These are phyloP conservation scores for Capronia coronata DNA, from an alignment of 2,329 filamentous ascomycete genomes.

Conservation along the genomic window DNA sequence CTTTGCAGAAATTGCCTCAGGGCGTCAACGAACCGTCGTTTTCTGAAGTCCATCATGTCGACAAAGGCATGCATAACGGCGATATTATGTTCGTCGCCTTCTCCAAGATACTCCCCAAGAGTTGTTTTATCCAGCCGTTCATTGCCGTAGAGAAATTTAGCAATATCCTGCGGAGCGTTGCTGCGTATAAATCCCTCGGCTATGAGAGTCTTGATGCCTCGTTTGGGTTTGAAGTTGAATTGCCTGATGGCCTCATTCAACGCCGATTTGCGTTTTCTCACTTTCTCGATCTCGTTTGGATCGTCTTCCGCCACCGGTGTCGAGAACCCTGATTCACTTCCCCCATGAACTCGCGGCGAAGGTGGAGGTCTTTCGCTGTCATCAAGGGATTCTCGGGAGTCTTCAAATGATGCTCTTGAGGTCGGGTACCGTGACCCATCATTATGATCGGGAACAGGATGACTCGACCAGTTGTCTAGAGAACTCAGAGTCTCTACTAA, in stretches of 20 bases:
- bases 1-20: slow-evolving; percentile 86
- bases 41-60: slow-evolving; percentile 86
- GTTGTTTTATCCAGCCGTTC: slow-evolving; percentile 84
- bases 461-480: slow-evolving; percentile 85
- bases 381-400: slow-evolving; percentile 70
- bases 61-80: slow-evolving; percentile 99
- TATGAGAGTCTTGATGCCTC: slow-evolving; percentile 76
- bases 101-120: slow-evolving; percentile 88
- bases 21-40: slow-evolving; percentile 86
- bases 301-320: slow-evolving; percentile 78
- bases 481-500: slow-evolving; percentile 84
- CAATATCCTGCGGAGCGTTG: slow-evolving; percentile 72
- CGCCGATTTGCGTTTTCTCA: slow-evolving; percentile 89
- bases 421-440: slow-evolving; percentile 35
- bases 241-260: slow-evolving; percentile 79
- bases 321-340: slow-evolving; percentile 53
- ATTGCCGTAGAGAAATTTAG: slow-evolving; percentile 70
- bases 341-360: slow-evolving; percentile 56
- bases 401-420: slow-evolving; percentile 50
- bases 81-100: slow-evolving; percentile 87
- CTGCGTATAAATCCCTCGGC: slow-evolving; percentile 82
- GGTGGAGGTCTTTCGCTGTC: slow-evolving; percentile 44
- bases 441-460: slow-evolving; percentile 50
- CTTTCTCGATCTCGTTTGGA: slow-evolving; percentile 85
- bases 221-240: slow-evolving; percentile 98